These are phyloP conservation scores for Cladorrhinum sp. DNA, from an alignment of 2,329 filamentous ascomycete species.

Conservation along the genomic window DNA sequence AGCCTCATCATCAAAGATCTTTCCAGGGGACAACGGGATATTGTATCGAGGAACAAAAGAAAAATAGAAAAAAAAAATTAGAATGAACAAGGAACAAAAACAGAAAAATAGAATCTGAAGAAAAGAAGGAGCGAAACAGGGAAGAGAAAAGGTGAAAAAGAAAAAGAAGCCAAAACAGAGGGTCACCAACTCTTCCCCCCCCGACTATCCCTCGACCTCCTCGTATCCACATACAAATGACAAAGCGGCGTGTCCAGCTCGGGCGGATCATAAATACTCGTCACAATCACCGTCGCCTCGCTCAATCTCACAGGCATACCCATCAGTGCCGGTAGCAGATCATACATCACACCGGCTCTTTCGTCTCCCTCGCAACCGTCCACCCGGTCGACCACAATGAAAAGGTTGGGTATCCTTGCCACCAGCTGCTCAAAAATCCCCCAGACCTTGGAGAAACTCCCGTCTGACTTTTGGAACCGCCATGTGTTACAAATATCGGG, in stretches of 20 bases:
- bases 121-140: too few relatives aligned
- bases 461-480: not conserved
- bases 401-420: not conserved
- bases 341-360: not conserved
- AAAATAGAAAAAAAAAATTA: too few relatives aligned
- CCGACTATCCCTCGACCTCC: not conserved
- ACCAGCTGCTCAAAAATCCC: slow-evolving; percentile 6
- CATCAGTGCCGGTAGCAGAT: slow-evolving; percentile 4
- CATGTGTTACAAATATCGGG: slow-evolving; percentile 9
- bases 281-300: slow-evolving; percentile 8
- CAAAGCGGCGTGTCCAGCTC: not conserved
- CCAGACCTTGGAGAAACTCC: slow-evolving; percentile 1
- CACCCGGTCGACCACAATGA: slow-evolving; percentile 7
- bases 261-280: slow-evolving; percentile 8
- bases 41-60: too few relatives aligned
- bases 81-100: too few relatives aligned
- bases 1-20: too few relatives aligned
- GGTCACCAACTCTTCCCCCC: not conserved
- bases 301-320: not conserved
- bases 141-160: too few relatives aligned
- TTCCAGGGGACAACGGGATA: too few relatives aligned
- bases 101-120: too few relatives aligned
- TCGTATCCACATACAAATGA: slow-evolving; percentile 2
- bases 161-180: too few relatives aligned
- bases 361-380: slow-evolving; percentile 8